Evolutionary conservation across 1,139 yeast genomes (phyloP).

Genomic region (Taiozyma onychis): DNA sequence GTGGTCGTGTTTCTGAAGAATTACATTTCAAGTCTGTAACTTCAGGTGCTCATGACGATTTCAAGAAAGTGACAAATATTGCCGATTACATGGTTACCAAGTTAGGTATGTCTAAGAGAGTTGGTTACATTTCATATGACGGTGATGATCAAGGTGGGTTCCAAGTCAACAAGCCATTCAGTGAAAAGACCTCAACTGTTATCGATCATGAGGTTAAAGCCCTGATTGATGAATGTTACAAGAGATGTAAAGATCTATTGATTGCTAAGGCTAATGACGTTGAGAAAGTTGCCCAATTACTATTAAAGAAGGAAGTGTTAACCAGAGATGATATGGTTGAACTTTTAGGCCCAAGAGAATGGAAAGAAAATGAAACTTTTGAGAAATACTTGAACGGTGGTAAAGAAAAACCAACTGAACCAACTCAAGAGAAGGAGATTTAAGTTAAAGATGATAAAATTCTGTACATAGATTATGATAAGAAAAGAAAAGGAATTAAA

Average conservation of each 20-base stretch:
- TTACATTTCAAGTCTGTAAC: constrained; percentile 72
- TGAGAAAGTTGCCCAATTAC: constrained; percentile 63
- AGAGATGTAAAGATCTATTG: constrained; percentile 48
- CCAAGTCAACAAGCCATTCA: constrained; percentile 58
- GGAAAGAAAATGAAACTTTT: constrained; percentile 76
- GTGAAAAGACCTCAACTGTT: constrained; percentile 60
- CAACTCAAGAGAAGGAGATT: not conserved
- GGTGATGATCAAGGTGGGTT: constrained; percentile 42
- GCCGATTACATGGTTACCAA: constrained; percentile 75
- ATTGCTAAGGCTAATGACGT: constrained; percentile 56
- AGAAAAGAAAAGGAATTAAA: not conserved
- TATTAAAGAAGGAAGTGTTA: constrained; percentile 62
- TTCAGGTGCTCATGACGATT: constrained; percentile 78
- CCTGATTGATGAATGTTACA: constrained; percentile 49
- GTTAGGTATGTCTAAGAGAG: constrained; percentile 67
- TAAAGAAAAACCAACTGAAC: constrained; percentile 10
- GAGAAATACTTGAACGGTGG: constrained; percentile 55
- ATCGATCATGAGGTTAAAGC: constrained; percentile 66
- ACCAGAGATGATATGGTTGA: constrained; percentile 80
- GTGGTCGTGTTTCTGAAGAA: constrained; percentile 78
- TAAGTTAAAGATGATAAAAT: not conserved
- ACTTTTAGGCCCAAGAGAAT: constrained; percentile 69
- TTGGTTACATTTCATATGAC: constrained; percentile 51
- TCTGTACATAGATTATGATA: constrained; percentile 5
- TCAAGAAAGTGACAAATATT: constrained; percentile 71